These are phyloP conservation scores for Cyberlindnera euphorbiiphila DNA, from an alignment of 805 yeast species.

Conservation along the genomic window DNA sequence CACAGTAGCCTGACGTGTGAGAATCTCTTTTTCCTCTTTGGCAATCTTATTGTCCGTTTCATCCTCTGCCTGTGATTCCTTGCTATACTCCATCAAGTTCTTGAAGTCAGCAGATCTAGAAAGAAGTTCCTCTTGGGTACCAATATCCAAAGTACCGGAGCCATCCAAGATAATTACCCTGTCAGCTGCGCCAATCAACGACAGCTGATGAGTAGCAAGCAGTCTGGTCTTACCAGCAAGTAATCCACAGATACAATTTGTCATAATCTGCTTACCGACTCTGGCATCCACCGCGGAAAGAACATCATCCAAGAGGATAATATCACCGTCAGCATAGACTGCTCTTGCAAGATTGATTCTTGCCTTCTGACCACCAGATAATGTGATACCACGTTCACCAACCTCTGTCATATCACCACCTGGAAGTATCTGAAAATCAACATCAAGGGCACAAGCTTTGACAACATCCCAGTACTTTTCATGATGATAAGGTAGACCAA, in stretches of 20 bases:
- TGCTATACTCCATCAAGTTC: constrained; percentile 46
- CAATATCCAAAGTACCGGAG: constrained; percentile 62
- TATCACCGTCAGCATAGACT: constrained; percentile 65
- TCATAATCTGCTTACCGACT: constrained; percentile 77
- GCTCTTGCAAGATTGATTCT: constrained; percentile 77
- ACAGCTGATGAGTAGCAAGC: constrained; percentile 81
- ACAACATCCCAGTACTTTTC: constrained; percentile 51
- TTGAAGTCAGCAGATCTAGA: constrained; percentile 43
- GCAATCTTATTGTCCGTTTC: constrained; percentile 27
- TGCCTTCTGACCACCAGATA: constrained; percentile 90
- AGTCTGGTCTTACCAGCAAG: constrained; percentile 60
- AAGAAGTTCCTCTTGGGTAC: constrained; percentile 53
- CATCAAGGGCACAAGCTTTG: constrained; percentile 60
- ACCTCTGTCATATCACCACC: constrained; percentile 78
- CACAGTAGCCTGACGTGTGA: constrained; percentile 20
- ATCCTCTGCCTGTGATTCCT: constrained; percentile 31
- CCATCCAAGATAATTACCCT: constrained; percentile 59
- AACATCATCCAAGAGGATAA: constrained; percentile 72
- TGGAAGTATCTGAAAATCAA: constrained; percentile 62
- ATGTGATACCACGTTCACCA: constrained; percentile 81
- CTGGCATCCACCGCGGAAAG: constrained; percentile 84
- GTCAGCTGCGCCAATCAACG: constrained; percentile 66
- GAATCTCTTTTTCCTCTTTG: constrained; percentile 29
- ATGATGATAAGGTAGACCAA: constrained; percentile 55
- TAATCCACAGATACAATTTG: constrained; percentile 59